phyloP scores from a whole-genome alignment of 768 basidiomycete genomes.

The Amanita phalloides region DNA sequence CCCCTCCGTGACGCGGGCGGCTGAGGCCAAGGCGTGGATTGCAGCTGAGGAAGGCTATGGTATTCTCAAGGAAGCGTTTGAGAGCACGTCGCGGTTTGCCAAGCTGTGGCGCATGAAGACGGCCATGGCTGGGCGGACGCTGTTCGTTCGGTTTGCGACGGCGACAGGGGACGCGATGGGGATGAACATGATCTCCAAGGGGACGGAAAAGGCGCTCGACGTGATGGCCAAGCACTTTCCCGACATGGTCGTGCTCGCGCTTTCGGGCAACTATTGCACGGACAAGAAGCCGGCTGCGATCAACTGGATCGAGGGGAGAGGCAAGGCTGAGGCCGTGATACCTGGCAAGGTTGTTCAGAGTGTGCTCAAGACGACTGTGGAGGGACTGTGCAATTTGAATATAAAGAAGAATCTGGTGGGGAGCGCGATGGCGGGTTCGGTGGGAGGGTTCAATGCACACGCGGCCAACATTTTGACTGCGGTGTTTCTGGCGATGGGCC shows the following conservation, averaged over 20 bases:
- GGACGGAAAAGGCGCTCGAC: conserved; percentile 85
- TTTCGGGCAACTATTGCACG: conserved; percentile 97
- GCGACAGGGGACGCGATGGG: conserved; percentile 98
- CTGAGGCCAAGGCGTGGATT: conserved; percentile 76
- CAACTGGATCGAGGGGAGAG: conserved; percentile 95
- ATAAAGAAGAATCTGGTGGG: conserved; percentile 94
- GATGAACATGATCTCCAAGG: conserved; percentile 99
- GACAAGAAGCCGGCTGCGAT: conserved; percentile 99
- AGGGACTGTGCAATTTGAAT: conserved; percentile 84
- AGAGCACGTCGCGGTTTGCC: conserved; percentile 91
- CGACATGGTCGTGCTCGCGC: conserved; percentile 80
- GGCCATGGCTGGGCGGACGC: conserved; percentile 78
- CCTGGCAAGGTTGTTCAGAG: conserved; percentile 72
- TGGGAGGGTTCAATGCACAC: conserved; percentile 97
- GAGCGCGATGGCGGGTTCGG: too few relatives aligned
- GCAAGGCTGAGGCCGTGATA: conserved; percentile 92
- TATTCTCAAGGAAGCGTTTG: conserved; percentile 76
- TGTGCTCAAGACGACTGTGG: conserved; percentile 94
- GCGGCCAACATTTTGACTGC: conserved; percentile 97
- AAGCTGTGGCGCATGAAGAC: conserved; percentile 53
- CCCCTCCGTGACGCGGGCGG: conserved; percentile 69
- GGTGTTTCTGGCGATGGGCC: conserved; percentile 88
- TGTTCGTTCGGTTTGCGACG: conserved; percentile 90
- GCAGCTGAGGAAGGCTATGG: conserved; percentile 70
- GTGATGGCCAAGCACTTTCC: conserved; percentile 73